These are phyloP conservation scores for Lathyrus sativus DNA, from an alignment of 306 rosid species.

Conservation along the genomic window DNA sequence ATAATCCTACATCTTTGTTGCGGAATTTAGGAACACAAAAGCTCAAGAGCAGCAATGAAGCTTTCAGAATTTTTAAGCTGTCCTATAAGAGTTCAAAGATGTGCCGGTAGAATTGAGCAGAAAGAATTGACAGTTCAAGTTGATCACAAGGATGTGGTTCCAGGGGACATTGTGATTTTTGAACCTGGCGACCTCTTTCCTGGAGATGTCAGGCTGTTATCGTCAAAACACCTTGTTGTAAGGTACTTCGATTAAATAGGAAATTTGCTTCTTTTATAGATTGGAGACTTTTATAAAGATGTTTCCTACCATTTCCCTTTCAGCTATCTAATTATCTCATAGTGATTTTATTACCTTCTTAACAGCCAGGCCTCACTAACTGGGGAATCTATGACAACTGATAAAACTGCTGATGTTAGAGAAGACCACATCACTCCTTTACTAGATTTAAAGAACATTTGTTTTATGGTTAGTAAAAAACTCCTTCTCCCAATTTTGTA, in stretches of 20 bases:
- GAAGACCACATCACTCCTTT: slow-evolving; percentile 67
- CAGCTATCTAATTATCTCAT: slow-evolving; percentile 20
- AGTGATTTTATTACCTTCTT: slow-evolving; percentile 41
- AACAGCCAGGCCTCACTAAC: slow-evolving; percentile 91
- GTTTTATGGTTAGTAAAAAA: slow-evolving; percentile 67
- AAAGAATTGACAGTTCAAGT: slow-evolving; percentile 73
- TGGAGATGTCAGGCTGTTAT: slow-evolving; percentile 74
- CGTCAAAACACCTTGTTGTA: slow-evolving; percentile 82
- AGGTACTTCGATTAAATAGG: slow-evolving; percentile 49
- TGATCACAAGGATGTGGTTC: slow-evolving; percentile 84
- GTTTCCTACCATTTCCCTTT: slow-evolving; percentile 23
- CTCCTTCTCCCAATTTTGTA: slow-evolving; percentile 26
- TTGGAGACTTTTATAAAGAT: slow-evolving; percentile 28
- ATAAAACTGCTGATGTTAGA: slow-evolving; percentile 65
- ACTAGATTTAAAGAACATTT: slow-evolving; percentile 74
- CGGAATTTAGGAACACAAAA: slow-evolving; percentile 64
- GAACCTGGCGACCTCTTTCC: slow-evolving; percentile 93
- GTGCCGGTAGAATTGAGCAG: slow-evolving; percentile 82
- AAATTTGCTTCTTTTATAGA: slow-evolving; percentile 19
- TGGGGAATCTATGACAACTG: slow-evolving; percentile 72
- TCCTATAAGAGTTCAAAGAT: slow-evolving; percentile 83
- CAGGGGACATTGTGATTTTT: slow-evolving; percentile 83
- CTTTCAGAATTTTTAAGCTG: slow-evolving; percentile 70
- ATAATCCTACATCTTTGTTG: neutral
- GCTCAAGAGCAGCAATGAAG: slow-evolving; percentile 86